Conservation (phyloP, 768 basidiomycete genomes). For the Tricholoma hemisulphureum region DNA sequence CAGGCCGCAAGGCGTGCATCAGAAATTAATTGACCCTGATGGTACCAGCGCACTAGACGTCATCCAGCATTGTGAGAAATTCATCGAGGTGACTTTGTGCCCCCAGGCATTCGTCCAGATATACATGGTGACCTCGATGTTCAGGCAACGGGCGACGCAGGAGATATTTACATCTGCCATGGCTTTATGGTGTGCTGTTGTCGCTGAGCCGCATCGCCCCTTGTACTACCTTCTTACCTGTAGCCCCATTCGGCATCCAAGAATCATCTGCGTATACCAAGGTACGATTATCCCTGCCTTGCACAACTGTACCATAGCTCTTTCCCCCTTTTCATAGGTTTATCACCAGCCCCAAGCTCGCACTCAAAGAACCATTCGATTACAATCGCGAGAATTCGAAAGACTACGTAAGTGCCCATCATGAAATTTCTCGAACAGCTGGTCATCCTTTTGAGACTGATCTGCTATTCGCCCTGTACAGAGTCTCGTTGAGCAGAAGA, state of each 20-base stretch:
- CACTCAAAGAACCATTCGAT: not conserved
- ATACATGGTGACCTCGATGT: not conserved
- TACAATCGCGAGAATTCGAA: not conserved
- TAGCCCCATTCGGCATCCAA: conserved; percentile 6
- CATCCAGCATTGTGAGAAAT: conserved; percentile 1
- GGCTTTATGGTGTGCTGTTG: conserved; percentile 2
- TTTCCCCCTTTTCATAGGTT: not conserved
- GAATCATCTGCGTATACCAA: conserved; percentile 5
- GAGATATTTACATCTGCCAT: conserved; percentile 2
- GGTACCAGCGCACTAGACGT: not conserved
- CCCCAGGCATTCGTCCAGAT: not conserved
- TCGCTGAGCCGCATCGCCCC: too few relatives aligned
- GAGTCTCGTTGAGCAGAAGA: conserved; percentile 4
- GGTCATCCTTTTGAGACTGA: too few relatives aligned
- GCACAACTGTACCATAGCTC: not conserved
- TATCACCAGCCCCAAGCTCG: conserved; percentile 3
- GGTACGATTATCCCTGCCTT: not conserved
- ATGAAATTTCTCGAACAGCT: not conserved
- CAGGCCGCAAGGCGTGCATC: not conserved
- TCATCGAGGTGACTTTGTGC: not conserved
- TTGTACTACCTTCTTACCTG: not conserved
- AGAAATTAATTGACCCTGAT: not conserved
- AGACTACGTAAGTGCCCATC: not conserved
- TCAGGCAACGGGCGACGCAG: conserved; percentile 1
- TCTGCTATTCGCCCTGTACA: not conserved